Conservation (phyloP, 306 rosid species). For the Gillenia trifoliata region DNA sequence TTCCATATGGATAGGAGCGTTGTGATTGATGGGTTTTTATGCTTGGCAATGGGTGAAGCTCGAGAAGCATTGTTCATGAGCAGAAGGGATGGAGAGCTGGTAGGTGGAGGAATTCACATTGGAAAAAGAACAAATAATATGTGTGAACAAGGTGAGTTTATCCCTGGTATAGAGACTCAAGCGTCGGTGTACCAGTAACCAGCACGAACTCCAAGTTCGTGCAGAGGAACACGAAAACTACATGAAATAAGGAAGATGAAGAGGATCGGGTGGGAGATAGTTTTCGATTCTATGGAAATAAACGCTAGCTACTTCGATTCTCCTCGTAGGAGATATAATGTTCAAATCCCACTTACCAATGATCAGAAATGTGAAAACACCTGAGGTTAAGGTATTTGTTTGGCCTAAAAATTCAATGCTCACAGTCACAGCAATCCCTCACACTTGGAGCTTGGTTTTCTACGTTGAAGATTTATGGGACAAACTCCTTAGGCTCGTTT, state of each 20-base stretch:
- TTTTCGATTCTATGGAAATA: constrained; percentile 14
- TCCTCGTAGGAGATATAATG: background rate
- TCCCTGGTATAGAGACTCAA: constrained; percentile 22
- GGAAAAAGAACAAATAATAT: constrained; percentile 37
- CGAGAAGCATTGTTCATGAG: constrained; percentile 26
- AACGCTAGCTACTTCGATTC: background rate
- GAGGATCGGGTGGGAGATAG: background rate
- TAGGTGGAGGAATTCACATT: constrained; percentile 15
- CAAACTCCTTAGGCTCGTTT: no score
- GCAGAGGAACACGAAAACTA: background rate
- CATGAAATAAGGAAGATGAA: background rate
- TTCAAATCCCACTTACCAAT: no score
- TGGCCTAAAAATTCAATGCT: no score
- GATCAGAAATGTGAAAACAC: no score
- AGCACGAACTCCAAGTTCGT: constrained; percentile 34
- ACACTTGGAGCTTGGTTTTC: no score
- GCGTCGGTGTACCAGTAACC: constrained; percentile 40
- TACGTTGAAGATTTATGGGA: no score
- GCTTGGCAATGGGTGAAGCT: constrained; percentile 31
- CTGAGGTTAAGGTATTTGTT: no score
- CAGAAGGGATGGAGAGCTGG: constrained; percentile 23
- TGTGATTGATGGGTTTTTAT: constrained; percentile 36
- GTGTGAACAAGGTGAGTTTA: constrained; percentile 40
- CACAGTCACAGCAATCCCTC: no score
- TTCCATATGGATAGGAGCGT: constrained; percentile 40